Base-by-base conservation (phyloP, 306 rosid genomes). In the Sophora flavescens region DNA sequence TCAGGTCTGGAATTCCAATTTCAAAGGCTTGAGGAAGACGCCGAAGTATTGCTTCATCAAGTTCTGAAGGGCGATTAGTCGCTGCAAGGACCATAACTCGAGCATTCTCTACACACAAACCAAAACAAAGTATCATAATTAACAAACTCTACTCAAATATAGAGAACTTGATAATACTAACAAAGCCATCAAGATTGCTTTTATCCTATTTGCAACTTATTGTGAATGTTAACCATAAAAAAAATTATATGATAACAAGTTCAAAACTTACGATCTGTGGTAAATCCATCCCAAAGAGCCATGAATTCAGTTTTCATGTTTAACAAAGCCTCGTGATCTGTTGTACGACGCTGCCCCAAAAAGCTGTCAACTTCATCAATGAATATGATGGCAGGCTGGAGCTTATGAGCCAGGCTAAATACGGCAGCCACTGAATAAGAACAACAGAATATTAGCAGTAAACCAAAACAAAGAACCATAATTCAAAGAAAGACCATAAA, bases 291-390 rank as follows among this genome's bases (percentile, higher is more conserved):
- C 99, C 99, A 96, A 42, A 92, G 82, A 63, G 99, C 90, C 99
- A 96, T 96, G 83, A 96, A 96, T 85, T 96, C 99, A 26, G 99
- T 96, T 85, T 96, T 96, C 98, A 96, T 96, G 88, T 91, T 96
- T 51, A 94, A 87, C 68, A 91, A 57, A 56, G 98, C 98, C 83
- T 96, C 99, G n/a, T 96, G 98, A 86, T 96, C 99, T 38, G 99
- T 50, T 45, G 85, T 82, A 22, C 97, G 97, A 2, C 99, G 97
- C 83, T 96, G 98, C 57, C 99, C 99, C 89, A 96, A 86, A 71
- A 96, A 96, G 79, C 99, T 96, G 87, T 96, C 99, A 6, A 96
- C 99, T 84, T 96, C 99, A 50, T 96, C 99, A 33, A 96, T 96
- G 85, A 96, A 96, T 67, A 96, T 96, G 75, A 96, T 96, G 68